Base-by-base conservation (phyloP, 1,284 basidiomycete species). In the Tremellales sp. region DNA sequence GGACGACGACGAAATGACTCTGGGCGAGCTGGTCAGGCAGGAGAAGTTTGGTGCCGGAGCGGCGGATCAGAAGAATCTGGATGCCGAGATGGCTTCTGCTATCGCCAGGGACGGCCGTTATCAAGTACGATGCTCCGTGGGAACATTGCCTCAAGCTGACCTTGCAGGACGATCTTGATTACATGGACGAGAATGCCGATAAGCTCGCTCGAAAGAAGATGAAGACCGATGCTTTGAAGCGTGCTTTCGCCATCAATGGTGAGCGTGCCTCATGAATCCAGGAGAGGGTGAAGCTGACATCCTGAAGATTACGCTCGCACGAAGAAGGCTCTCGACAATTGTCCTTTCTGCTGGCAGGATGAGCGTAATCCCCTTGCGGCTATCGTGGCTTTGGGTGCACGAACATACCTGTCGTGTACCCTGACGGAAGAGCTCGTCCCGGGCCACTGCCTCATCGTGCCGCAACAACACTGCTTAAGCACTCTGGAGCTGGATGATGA, bases 201-300 rank as follows among this genome's bases (percentile, higher is more conserved):
- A 85, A 84, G 57, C 80, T 98, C 0, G 91, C 89, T 26, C 79
- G 90, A 53, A 85, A 89, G 70, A 94, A 93, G 75, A 92, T 96
- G 87, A 87, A 91, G 52, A 84, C 84, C 11, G 96, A 97, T 67
- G 89, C 87, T 22, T 87, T 96, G 84, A 98, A 94, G 74, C 82
- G 94, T 31, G 87, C 92, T 58, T 99, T 97, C 70, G 96, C 96
- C 13, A 89, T 98, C 63, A 84, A 97, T 52, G 90, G 90, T 89
- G 56, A 40, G 79, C 68, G 15, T 31, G 29, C n/a, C n/a, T n/a
- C 29, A 31, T 31, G 8, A 8, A 15, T 36, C 13, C 33, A 6
- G 13, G 33, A 13, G 4, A 6, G 13, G 33, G 15, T 36, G 13
- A 36, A 6, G 25, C 22, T 45, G 31, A 43, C 45, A 19, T 3